phyloP scores from a whole-genome alignment of 1,284 basidiomycete species.

The Xerocomus amazonicus region DNA sequence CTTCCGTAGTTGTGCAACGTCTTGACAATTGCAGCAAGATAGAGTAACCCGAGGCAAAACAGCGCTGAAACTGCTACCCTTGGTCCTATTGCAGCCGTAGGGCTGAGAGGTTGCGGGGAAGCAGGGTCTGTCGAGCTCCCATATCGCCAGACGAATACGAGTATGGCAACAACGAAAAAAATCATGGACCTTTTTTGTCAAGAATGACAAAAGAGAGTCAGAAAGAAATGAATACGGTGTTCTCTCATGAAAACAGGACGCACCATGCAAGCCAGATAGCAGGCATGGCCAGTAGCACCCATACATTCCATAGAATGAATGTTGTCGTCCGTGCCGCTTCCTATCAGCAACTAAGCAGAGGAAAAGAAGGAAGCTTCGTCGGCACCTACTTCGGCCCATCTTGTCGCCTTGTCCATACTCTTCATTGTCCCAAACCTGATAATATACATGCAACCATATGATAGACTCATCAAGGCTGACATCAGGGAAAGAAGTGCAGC shows the following conservation, averaged over 20 bases:
- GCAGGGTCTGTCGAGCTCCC: conserved; percentile 48
- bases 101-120: conserved; percentile 30
- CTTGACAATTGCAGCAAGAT: conserved; percentile 57
- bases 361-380: background rate
- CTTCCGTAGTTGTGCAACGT: conserved; percentile 61
- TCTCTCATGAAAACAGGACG: conserved; percentile 6
- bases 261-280: conserved; percentile 73
- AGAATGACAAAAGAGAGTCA: background rate
- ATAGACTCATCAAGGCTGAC: conserved; percentile 68
- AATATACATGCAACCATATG: conserved; percentile 75
- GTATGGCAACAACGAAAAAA: conserved; percentile 62
- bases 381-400: conserved; percentile 65
- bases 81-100: conserved; percentile 43
- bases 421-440: conserved; percentile 76
- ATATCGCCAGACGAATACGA: conserved; percentile 70
- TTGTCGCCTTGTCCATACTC: conserved; percentile 69
- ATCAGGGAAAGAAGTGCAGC: conserved; percentile 63
- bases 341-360: conserved; percentile 32
- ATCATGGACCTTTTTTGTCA: conserved; percentile 55
- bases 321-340: conserved; percentile 66
- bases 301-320: conserved; percentile 73
- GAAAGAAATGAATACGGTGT: background rate
- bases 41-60: conserved; percentile 57
- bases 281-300: conserved; percentile 73
- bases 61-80: conserved; percentile 55